Conservation (phyloP, 2,329 filamentous ascomycete species). For the Penicillium sp. region DNA sequence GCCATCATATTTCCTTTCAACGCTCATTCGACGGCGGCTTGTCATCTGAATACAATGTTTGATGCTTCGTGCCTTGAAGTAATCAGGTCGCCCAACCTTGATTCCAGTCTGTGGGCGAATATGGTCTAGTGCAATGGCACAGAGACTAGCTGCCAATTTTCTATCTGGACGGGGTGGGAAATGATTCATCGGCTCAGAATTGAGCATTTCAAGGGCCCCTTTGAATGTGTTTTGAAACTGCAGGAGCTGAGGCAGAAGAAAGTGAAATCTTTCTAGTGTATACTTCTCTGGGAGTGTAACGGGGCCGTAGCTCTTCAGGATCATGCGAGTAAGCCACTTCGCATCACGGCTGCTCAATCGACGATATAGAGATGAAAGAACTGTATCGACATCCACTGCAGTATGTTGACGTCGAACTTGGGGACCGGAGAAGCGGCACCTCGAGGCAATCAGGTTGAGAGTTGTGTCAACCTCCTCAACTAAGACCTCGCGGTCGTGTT, state of each 20-base stretch:
- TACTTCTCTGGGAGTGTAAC: slow-evolving; percentile 60
- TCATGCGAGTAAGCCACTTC: slow-evolving; percentile 82
- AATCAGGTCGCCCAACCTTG: slow-evolving; percentile 65
- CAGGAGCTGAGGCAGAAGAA: slow-evolving; percentile 67
- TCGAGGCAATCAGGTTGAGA: slow-evolving; percentile 67
- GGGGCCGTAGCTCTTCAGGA: slow-evolving; percentile 74
- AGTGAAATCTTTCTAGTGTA: slow-evolving; percentile 64
- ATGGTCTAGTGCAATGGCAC: slow-evolving; percentile 38
- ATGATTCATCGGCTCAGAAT: slow-evolving; percentile 31
- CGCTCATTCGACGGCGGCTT: slow-evolving; percentile 62
- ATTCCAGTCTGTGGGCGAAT: slow-evolving; percentile 59
- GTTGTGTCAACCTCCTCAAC: slow-evolving; percentile 71
- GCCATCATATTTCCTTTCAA: slow-evolving; percentile 82
- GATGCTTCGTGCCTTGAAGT: slow-evolving; percentile 68
- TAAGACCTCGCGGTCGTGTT: slow-evolving; percentile 51
- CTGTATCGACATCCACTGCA: slow-evolving; percentile 43
- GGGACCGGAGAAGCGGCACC: slow-evolving; percentile 69
- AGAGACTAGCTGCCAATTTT: slow-evolving; percentile 30
- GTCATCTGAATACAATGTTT: slow-evolving; percentile 71
- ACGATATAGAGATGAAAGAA: slow-evolving; percentile 59
- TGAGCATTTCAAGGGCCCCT: slow-evolving; percentile 59
- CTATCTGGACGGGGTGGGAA: slow-evolving; percentile 40
- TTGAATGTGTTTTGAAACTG: slow-evolving; percentile 69
- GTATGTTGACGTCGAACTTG: slow-evolving; percentile 50
- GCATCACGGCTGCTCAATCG: slow-evolving; percentile 67